A percentile compares a stretch with the other conserved stretches of the same genome.
These are phyloP conservation scores for Apiospora phragmitis DNA, from an alignment of 2,329 filamentous ascomycete species.

Conservation along the genomic window DNA sequence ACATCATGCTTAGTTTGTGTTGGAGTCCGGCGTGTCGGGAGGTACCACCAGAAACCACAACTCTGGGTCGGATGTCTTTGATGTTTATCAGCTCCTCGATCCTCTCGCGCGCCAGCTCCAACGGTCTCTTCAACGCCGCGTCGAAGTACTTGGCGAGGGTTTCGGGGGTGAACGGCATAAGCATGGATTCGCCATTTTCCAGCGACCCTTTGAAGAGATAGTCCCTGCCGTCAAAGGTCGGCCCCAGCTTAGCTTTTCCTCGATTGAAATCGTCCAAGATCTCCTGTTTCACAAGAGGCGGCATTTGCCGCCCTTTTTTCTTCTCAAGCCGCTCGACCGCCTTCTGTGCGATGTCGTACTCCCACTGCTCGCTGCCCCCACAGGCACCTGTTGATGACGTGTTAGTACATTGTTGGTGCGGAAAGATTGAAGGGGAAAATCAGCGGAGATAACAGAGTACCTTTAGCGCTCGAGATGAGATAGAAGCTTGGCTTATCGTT, in stretches of 20 bases:
- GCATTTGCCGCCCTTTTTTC: background rate
- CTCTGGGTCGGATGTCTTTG: background rate
- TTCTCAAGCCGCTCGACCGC: background rate
- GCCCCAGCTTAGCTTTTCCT: background rate
- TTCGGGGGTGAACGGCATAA: background rate
- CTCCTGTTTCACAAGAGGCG: too few relatives aligned
- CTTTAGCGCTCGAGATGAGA: slow-evolving; percentile 11
- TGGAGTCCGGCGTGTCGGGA: background rate
- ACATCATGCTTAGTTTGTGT: background rate
- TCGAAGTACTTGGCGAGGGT: background rate
- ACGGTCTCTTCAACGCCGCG: background rate
- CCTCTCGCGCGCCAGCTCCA: background rate
- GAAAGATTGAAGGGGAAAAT: too few relatives aligned
- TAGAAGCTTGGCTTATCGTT: slow-evolving; percentile 15
- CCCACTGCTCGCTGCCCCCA: slow-evolving; percentile 18
- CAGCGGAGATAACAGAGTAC: background rate
- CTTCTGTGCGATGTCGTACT: slow-evolving; percentile 9
- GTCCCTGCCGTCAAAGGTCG: background rate
- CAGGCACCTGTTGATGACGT: slow-evolving; percentile 12
- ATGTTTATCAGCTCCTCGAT: background rate
- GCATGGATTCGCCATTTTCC: background rate
- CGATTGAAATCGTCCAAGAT: background rate
- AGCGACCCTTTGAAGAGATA: background rate
- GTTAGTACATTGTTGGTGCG: too few relatives aligned
- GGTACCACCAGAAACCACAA: background rate